Percentiles rank a stretch among this genome's conserved stretches.
Conservation (phyloP, 169 alveolate genomes). For the Pseudocohnilembus persalinus region DNA sequence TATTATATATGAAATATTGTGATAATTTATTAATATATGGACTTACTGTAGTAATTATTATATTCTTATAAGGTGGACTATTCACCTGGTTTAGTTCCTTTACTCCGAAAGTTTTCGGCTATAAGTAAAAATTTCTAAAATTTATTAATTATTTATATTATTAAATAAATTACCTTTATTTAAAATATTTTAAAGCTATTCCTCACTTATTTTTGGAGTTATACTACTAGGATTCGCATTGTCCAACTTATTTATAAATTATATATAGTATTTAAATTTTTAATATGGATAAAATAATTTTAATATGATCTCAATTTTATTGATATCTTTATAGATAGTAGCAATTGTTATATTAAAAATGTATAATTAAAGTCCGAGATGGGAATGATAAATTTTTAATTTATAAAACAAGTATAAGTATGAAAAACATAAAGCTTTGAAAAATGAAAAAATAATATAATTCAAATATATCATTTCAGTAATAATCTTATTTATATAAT, state of each 20-base stretch:
- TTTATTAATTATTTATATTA: not conserved
- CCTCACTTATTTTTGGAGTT: conserved; percentile 11
- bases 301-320: too few species aligned
- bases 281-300: not conserved
- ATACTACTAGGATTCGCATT: conserved; percentile 26
- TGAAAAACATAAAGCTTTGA: too few species aligned
- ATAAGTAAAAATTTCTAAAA: conserved; percentile 16
- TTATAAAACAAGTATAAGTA: too few species aligned
- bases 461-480: too few species aligned
- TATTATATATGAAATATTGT: not conserved
- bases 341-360: not conserved
- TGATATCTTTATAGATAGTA: not conserved
- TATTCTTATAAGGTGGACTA: conserved; percentile 25
- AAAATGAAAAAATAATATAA: too few species aligned
- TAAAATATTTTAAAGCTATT: not conserved
- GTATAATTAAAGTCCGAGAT: not conserved
- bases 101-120: conserved; percentile 26
- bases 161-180: not conserved
- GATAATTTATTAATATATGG: not conserved
- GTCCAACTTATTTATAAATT: conserved; percentile 9
- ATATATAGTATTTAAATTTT: not conserved
- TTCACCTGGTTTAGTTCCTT: conserved; percentile 30
- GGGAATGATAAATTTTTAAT: not conserved
- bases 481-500: too few species aligned
- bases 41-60: not conserved